Evolutionary conservation across 306 rosid species (phyloP), one percentile per base, ranked within the genome.

Genomic region (Pueraria montana): DNA sequence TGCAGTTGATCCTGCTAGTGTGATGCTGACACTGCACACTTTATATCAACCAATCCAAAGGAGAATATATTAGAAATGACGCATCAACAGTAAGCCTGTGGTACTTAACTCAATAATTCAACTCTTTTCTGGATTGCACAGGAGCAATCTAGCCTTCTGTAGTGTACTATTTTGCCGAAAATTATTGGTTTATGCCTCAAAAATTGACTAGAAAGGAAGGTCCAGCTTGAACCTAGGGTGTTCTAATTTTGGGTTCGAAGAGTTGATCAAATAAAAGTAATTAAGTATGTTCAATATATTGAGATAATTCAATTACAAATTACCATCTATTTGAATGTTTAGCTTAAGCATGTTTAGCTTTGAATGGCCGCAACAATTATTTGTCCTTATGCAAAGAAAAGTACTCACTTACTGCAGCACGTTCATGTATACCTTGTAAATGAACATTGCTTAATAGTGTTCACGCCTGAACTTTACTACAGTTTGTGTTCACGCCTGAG

Each of bases 21-120:
- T 43, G 27, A 26, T 38, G 53, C 65, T 27, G 46, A 49, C 63
- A 52, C 71, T 32, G 42, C 55, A 52, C 70, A 76, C 90, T 84
- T 78, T 81, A 58, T 46, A 26, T 84, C 63, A 77, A 69, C 86
- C 78, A 88, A 74, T 77, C 85, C 78, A 1, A 75, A 12, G 21
- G 55, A 42, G 38, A 62, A 38, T 75, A 67, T 76, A 45, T 61
- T 5, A 67, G 46, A 42, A 32, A 77, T 26, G 64, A 12, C 67
- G 11, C 73, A 34, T 66, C 30, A 26, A 81, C 32, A 72, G 42
- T 42, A 20, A 36, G 67, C 21, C 32, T n/a, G 8, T 62, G 10
- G 58, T 45, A 46, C 56, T 13, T 16, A 8, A 61, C 49, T 17
- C 58, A 78, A 84, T 78, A 72, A 86, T 80, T 86, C 80, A 52